Base-by-base conservation (phyloP, 352 stramenopile genomes). In the Aphanomyces stellatus region DNA sequence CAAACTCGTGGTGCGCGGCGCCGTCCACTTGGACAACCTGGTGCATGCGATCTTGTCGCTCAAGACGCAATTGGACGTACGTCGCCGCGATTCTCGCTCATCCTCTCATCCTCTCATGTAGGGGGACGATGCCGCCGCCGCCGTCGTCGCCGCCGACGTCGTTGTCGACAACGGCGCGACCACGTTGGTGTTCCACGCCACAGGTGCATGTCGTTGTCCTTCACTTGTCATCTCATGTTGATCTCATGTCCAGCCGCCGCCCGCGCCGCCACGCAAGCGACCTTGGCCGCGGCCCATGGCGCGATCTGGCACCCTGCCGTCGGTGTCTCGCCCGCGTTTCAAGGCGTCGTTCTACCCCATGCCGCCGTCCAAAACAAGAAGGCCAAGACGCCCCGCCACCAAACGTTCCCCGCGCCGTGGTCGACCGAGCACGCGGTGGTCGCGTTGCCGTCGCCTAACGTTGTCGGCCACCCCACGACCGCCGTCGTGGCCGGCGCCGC, bases 21-120 rank as follows among this genome's bases (percentile, higher is more conserved):
- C 71, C 0, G 80, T 81, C 7, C 71, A 85, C 27, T 64, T 91
- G 4, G 69, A 57, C 5, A 80, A 81, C 11, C 63, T 93, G 25
- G 73, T 84, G 69, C 72, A 83, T 42, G 77, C 77, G 2, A 62
- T 91, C 40, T 79, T 71, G 6, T 70, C 87, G n/a, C 80, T 81
- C 28, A 90, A 90, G 74, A 86, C 86, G 72, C 85, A 89, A 73
- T 76, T 93, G 37, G 62, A 81, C 8, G 78, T 82, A 51, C 71
- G 82, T 13, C n/a, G n/a, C n/a, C n/a, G n/a, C n/a, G n/a, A n/a
- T n/a, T n/a, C n/a, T n/a, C n/a, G n/a, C n/a, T n/a, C n/a, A n/a
- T n/a, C n/a, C n/a, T n/a, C n/a, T n/a, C n/a, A n/a, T n/a, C n/a
- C n/a, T n/a, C n/a, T n/a, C n/a, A n/a, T n/a, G n/a, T n/a, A n/a